A percentile compares a stretch with the other conserved stretches of the same genome.
Evolutionary conservation across 2,329 filamentous ascomycete species (phyloP).

Genomic region (Penicillium sp.): DNA sequence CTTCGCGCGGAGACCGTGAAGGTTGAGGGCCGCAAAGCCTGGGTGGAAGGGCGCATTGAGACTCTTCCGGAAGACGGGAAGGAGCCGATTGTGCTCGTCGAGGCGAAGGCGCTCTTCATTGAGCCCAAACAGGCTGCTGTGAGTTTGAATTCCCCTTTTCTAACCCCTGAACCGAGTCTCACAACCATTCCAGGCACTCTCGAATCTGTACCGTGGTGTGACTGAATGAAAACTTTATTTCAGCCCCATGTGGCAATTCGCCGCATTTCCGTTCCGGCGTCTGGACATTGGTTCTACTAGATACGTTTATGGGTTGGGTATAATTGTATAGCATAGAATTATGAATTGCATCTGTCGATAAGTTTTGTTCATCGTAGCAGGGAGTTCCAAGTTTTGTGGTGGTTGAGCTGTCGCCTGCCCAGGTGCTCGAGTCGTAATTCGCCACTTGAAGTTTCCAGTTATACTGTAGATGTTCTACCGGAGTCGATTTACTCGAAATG

Average conservation of each 20-base stretch:
- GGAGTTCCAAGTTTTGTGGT: too few relatives aligned
- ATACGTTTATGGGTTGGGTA: constrained; percentile 1
- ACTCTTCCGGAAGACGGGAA: constrained; percentile 61
- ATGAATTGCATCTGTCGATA: too few relatives aligned
- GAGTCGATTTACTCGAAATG: too few relatives aligned
- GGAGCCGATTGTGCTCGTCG: constrained; percentile 63
- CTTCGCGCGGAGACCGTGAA: constrained; percentile 72
- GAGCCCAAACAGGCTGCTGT: constrained; percentile 78
- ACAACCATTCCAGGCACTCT: constrained; percentile 14
- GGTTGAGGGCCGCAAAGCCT: constrained; percentile 89
- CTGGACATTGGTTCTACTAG: neutral
- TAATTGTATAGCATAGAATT: constrained; percentile 4
- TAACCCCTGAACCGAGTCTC: too few relatives aligned
- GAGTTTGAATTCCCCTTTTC: constrained; percentile 35
- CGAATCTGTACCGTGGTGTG: constrained; percentile 15
- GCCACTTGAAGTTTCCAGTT: too few relatives aligned
- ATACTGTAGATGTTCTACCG: too few relatives aligned
- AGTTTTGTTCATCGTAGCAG: too few relatives aligned
- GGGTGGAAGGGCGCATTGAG: constrained; percentile 84
- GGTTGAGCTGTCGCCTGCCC: too few relatives aligned
- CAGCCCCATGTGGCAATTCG: constrained; percentile 4
- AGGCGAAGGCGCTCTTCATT: constrained; percentile 81
- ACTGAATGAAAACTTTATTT: constrained; percentile 15
- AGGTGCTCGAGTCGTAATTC: too few relatives aligned
- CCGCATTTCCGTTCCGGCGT: constrained; percentile 18